These are phyloP conservation scores for Gryganskiella cystojenkinii DNA, from an alignment of 192 early-diverging fungal genomes.

Conservation along the genomic window DNA sequence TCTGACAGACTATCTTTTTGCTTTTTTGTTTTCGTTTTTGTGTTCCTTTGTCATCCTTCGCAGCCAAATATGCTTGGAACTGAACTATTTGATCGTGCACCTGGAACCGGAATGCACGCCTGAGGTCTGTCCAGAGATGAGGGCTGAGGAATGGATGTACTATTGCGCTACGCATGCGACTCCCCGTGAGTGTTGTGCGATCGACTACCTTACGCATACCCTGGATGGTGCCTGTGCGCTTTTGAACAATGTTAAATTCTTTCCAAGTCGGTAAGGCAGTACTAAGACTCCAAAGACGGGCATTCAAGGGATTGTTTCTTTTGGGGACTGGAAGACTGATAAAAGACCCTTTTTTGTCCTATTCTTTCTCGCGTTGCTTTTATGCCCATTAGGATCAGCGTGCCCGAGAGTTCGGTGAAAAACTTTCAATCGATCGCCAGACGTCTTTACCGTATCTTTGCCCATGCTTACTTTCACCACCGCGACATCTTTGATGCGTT, in stretches of 20 bases:
- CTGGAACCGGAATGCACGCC: slow-evolving; percentile 82
- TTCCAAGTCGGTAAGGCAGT: slow-evolving; percentile 73
- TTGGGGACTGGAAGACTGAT: slow-evolving; percentile 2
- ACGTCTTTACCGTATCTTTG: slow-evolving; percentile 97
- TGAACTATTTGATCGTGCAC: slow-evolving; percentile 79
- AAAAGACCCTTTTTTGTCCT: not conserved
- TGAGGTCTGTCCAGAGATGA: slow-evolving; percentile 90
- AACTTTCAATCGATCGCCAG: slow-evolving; percentile 90
- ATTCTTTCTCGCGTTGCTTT: too few species aligned
- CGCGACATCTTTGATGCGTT: slow-evolving; percentile 87
- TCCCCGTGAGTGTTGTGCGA: slow-evolving; percentile 86
- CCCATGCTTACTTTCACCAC: slow-evolving; percentile 95
- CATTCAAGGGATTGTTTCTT: not conserved
- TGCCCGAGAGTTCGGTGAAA: slow-evolving; percentile 80
- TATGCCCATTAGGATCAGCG: slow-evolving; percentile 67
- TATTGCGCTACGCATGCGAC: slow-evolving; percentile 91
- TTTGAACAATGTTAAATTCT: slow-evolving; percentile 79
- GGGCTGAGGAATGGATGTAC: slow-evolving; percentile 90
- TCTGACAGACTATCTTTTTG: not conserved
- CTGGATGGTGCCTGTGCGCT: slow-evolving; percentile 88
- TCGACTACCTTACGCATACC: slow-evolving; percentile 94
- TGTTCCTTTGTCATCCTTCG: not conserved
- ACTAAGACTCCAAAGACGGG: not conserved
- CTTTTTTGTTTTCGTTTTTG: not conserved
- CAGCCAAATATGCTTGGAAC: slow-evolving; percentile 88